Evolutionary conservation across 768 basidiomycete genomes (phyloP).

Genomic region (Kwoniella dejecticola): DNA sequence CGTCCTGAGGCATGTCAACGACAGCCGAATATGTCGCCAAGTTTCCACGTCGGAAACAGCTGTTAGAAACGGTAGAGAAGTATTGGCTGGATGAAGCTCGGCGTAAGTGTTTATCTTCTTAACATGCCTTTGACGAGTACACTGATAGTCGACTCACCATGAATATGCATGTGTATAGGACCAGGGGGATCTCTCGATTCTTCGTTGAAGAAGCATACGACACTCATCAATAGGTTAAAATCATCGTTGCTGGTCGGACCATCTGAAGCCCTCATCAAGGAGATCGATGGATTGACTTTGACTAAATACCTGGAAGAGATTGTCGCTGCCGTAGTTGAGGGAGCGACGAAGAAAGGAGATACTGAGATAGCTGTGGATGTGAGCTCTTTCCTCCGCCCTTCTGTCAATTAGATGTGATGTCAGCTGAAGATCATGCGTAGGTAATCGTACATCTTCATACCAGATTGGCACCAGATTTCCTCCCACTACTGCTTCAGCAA

Average conservation of each 20-base stretch:
- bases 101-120: constrained; percentile 30
- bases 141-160: constrained; percentile 2
- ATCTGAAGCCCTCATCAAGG: constrained; percentile 80
- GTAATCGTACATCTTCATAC: constrained; percentile 84
- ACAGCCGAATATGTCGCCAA: constrained; percentile 53
- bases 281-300: constrained; percentile 82
- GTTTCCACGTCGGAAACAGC: constrained; percentile 35
- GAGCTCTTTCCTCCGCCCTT: constrained; percentile 24
- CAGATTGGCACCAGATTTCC: constrained; percentile 78
- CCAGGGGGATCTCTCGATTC: constrained; percentile 76
- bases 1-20: constrained; percentile 42
- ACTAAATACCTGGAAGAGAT: constrained; percentile 98
- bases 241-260: constrained; percentile 66
- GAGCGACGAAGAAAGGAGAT: constrained; percentile 80
- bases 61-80: constrained; percentile 45
- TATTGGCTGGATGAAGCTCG: constrained; percentile 51
- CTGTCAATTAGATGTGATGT: background rate
- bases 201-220: constrained; percentile 92
- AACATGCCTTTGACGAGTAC: background rate
- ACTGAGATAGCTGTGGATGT: constrained; percentile 93
- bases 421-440: constrained; percentile 58
- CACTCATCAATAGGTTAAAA: constrained; percentile 88
- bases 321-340: constrained; percentile 81
- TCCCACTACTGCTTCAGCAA: constrained; percentile 67
- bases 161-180: constrained; percentile 64